Base-by-base conservation (phyloP, 163 green algal species). In the Prototheca wickerhamii region DNA sequence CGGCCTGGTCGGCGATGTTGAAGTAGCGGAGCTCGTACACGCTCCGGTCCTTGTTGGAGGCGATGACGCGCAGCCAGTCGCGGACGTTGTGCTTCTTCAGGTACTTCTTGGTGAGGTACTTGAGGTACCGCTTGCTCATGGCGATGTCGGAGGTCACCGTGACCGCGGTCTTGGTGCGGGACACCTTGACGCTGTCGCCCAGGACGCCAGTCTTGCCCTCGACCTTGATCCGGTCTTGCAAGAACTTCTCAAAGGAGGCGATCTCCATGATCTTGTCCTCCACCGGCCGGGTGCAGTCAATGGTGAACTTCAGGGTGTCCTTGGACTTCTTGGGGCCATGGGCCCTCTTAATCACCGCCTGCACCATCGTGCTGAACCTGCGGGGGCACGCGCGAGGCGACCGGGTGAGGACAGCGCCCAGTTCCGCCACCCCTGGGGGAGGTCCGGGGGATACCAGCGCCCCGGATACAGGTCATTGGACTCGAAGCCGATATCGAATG, bases 11-110 rank as follows among this genome's bases (percentile, higher is more conserved):
- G 35, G 87, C 84, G 72, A 99, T 98, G 87, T 98, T 97, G 89
- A 98, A 99, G 92, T 99, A 99, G 34, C 91, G 77, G 37, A 99
- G 83, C 91, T 98, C 93, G 74, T 98, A 99, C 57, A 54, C 57
- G 73, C 46, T 76, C 25, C 82, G 61, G 77, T 97, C 90, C 82
- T 98, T 98, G 91, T 95, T 96, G 64, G 88, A 95, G 31, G 93
- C 93, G 68, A 99, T 95, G 28, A 99, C 93, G 49, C 93, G 87
- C 69, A 99, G 88, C 93, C 92, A 98, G 73, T 98, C 92, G 26
- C 91, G 82, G 64, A 96, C 94, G 81, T 97, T 92, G 86, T 96
- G 87, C 91, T 99, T 98, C 85, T 96, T 98, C 71, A 94, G 65
- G 85, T 87, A 91, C 30, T 43, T 95, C 85, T 94, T 94, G 32